Percentiles rank a stretch among this genome's conserved stretches.
phyloP scores from a whole-genome alignment of 139 green algal species.

The Auxenochlorella pyrenoidosa region DNA sequence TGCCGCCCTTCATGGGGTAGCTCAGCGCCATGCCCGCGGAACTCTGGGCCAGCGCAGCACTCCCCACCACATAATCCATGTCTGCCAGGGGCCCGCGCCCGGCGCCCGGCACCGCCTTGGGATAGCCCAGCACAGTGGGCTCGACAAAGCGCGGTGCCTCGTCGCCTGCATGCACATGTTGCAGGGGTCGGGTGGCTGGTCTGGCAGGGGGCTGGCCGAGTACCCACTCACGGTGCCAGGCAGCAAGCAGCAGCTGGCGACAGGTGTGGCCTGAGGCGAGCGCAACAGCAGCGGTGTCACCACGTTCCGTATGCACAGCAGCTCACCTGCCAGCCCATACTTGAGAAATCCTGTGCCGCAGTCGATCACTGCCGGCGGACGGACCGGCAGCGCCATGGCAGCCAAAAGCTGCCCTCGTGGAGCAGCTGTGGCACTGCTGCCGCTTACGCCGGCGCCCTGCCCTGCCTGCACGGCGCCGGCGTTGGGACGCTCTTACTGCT shows the following conservation, averaged over 20 bases:
- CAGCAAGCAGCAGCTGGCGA: neutral
- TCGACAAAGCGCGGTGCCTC: slow-evolving; percentile 67
- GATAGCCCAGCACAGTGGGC: slow-evolving; percentile 64
- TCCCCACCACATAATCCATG: slow-evolving; percentile 73
- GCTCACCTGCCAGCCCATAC: slow-evolving; percentile 77
- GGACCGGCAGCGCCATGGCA: neutral
- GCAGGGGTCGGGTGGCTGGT: neutral
- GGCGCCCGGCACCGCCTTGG: neutral
- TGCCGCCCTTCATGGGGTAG: slow-evolving; percentile 60
- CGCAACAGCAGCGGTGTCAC: neutral
- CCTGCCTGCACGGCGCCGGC: too few species aligned
- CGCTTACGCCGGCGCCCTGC: neutral
- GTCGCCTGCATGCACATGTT: neutral
- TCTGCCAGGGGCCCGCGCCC: slow-evolving; percentile 55
- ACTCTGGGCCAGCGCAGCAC: slow-evolving; percentile 58
- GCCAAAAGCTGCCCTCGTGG: neutral
- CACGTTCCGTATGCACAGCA: neutral
- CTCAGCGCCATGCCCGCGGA: slow-evolving; percentile 42
- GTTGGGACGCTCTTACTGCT: too few species aligned
- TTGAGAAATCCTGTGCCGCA: slow-evolving; percentile 80
- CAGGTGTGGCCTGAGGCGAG: neutral
- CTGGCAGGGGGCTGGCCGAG: neutral
- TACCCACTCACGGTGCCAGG: too few species aligned
- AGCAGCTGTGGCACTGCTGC: neutral
- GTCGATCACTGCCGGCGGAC: slow-evolving; percentile 78